A percentile compares a stretch with the other conserved stretches of the same genome.
Conservation (phyloP, 371 early-diverging fungal species). For the Rhizopus arrhizus region DNA sequence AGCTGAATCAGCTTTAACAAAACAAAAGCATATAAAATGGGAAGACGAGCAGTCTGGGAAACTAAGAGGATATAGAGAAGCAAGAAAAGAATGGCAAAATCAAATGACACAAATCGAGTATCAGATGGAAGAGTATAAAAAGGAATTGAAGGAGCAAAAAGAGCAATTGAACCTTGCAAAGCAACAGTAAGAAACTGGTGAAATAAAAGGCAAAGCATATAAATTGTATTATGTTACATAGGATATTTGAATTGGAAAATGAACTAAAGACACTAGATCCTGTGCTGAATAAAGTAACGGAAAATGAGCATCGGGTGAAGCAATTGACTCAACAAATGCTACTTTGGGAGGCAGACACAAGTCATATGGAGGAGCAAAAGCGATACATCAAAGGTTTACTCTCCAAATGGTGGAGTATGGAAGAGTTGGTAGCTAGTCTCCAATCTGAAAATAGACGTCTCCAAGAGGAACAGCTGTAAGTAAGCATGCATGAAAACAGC, state of each 20-base stretch:
- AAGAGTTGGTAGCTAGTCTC: constrained; percentile 44
- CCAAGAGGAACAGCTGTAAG: constrained; percentile 30
- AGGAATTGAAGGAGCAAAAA: constrained; percentile 28
- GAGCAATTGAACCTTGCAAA: constrained; percentile 37
- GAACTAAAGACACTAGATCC: constrained; percentile 54
- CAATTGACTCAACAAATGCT: constrained; percentile 63
- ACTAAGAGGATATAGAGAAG: constrained; percentile 58
- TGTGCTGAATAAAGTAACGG: constrained; percentile 49
- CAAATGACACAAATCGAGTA: constrained; percentile 51
- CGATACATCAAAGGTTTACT: constrained; percentile 41
- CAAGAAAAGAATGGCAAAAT: constrained; percentile 58
- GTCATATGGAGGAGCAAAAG: constrained; percentile 49
- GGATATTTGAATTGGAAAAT: constrained; percentile 57
- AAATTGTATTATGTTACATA: constrained; percentile 19
- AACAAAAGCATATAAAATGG: constrained; percentile 67
- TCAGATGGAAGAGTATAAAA: constrained; percentile 50
- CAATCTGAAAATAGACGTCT: constrained; percentile 35
- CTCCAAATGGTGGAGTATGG: constrained; percentile 52
- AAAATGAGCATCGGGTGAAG: constrained; percentile 59
- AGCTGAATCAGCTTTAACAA: constrained; percentile 55
- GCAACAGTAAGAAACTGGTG: constrained; percentile 25
- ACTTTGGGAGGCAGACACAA: constrained; percentile 52
- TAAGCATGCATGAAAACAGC: neutral
- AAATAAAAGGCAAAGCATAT: neutral
- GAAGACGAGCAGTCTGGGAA: constrained; percentile 64